Base-by-base conservation (phyloP, 2,329 filamentous ascomycete genomes). In the Aspergillus amoenus region DNA sequence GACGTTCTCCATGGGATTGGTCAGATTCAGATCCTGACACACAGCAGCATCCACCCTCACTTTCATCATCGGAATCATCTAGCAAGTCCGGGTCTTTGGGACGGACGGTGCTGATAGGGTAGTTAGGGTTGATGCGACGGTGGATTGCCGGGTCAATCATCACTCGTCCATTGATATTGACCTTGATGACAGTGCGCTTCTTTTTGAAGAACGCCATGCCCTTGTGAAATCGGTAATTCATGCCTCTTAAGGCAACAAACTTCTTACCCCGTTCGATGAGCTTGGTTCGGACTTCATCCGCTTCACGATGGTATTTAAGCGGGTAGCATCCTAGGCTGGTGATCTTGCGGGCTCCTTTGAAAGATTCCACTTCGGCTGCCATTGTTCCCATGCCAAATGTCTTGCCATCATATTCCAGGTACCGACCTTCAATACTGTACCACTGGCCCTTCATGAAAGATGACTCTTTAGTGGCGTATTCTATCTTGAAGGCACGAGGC, bases 341-440 rank as follows among this genome's bases (percentile, higher is more conserved):
- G 68, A 97, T 96, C 75, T 91, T 93, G 60, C 88, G 84, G 13
- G 89, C 85, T 0, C 92, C 92, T 58, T 90, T 89, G 79, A 96
- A 97, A 3, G 84, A 80, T 6, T 82, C 75, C 12, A 96, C 85
- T 50, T 92, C 86, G 39, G 86, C 83, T 11, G 84, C 79, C 68
- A 91, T 84, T 49, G 80, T 85, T 15, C 89, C 90, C 66, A 88
- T 87, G 3, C 91, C 92, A 69, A 93, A 95, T 6, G 84, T 82
- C 70, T 95, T 95, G 56, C 92, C 93, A 65, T 96, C 91, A 60
- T 91, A 96, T 67, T 96, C 91, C 24, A 96, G 82, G 64, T 94
- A 96, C 17, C 75, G 70, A 9, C 78, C 91, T 63, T 93, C 88
- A 13, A 96, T 81, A 63, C 81, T 84, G 74, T 93, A 95, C 75